phyloP scores from a whole-genome alignment of 352 stramenopile species.

The Pythium pectinolyticum region DNA sequence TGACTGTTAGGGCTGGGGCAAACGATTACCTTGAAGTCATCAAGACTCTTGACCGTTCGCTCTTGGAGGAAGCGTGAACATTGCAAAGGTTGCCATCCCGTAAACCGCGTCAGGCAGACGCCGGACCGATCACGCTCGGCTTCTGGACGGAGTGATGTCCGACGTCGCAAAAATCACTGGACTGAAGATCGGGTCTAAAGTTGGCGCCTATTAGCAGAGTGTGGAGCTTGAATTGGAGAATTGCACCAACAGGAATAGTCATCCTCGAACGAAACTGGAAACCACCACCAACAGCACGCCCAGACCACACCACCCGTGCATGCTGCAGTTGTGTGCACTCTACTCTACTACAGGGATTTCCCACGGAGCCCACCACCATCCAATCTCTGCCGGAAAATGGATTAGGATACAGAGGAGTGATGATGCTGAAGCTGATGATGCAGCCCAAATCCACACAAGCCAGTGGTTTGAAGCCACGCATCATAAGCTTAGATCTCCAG shows the following conservation, averaged over 20 bases:
- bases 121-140: not conserved
- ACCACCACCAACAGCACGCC: no score
- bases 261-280: not conserved
- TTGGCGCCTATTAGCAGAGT: not conserved
- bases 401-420: no score
- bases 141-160: conserved; percentile 9
- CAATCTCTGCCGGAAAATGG: no score
- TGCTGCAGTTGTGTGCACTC: no score
- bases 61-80: conserved; percentile 21
- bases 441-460: not conserved
- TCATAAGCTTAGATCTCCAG: not conserved
- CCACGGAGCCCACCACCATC: no score
- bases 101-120: no score
- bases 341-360: no score
- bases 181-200: conserved; percentile 1
- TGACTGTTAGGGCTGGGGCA: conserved; percentile 2
- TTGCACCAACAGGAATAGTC: conserved; percentile 1
- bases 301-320: no score
- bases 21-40: conserved; percentile 25
- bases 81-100: conserved; percentile 7
- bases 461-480: conserved; percentile 1
- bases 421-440: not conserved
- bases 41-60: conserved; percentile 18
- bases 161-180: conserved; percentile 13
- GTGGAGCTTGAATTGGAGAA: not conserved